phyloP scores from a whole-genome alignment of 805 yeast species.

The Debaryomyces prosopidis region DNA sequence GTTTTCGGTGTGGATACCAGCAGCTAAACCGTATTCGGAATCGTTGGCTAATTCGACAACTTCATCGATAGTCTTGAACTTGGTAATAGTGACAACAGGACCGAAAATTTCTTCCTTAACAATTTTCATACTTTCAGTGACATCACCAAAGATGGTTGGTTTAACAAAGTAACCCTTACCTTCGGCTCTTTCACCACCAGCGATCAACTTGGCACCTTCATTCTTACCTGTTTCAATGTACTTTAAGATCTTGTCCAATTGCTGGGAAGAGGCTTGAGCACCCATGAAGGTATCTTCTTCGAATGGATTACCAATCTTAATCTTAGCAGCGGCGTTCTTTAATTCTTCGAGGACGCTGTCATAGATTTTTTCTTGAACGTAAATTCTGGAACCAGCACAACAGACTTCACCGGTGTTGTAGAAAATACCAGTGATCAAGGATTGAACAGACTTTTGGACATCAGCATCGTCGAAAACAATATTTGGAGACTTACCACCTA shows the following conservation, averaged over 20 bases:
- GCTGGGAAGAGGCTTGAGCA: slow-evolving; percentile 84
- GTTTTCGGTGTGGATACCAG: slow-evolving; percentile 83
- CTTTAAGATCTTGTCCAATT: slow-evolving; percentile 72
- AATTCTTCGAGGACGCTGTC: slow-evolving; percentile 71
- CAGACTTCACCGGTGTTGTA: slow-evolving; percentile 96
- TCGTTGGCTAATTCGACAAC: slow-evolving; percentile 78
- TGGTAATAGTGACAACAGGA: slow-evolving; percentile 83
- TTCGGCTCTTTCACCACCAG: slow-evolving; percentile 82
- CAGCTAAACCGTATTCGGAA: slow-evolving; percentile 83
- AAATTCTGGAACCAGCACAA: slow-evolving; percentile 90
- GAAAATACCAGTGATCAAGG: slow-evolving; percentile 80
- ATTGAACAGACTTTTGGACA: slow-evolving; percentile 70
- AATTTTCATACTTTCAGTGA: slow-evolving; percentile 68
- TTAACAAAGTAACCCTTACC: slow-evolving; percentile 67
- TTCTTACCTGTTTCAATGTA: slow-evolving; percentile 75
- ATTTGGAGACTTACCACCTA: slow-evolving; percentile 96
- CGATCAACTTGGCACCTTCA: slow-evolving; percentile 80
- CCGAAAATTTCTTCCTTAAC: slow-evolving; percentile 93
- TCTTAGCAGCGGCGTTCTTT: slow-evolving; percentile 52
- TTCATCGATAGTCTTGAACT: slow-evolving; percentile 82
- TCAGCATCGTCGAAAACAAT: slow-evolving; percentile 86
- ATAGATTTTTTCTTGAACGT: slow-evolving; percentile 82
- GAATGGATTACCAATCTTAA: slow-evolving; percentile 83
- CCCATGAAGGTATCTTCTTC: slow-evolving; percentile 81
- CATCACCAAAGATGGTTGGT: slow-evolving; percentile 89